phyloP scores from a whole-genome alignment of 768 basidiomycete genomes.

The Agaricus blazei region DNA sequence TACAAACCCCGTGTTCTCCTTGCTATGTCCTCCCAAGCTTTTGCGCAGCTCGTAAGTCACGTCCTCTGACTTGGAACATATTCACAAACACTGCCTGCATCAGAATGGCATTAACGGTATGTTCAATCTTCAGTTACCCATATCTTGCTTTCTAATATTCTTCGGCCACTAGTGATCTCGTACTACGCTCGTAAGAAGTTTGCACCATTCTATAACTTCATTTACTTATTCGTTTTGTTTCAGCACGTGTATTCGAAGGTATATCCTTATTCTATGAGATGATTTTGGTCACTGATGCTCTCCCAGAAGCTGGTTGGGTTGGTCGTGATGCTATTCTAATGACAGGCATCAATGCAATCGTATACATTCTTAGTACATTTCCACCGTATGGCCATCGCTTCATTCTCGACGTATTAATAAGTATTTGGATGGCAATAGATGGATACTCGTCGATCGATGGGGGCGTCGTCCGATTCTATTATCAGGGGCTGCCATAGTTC shows the following conservation, averaged over 20 bases:
- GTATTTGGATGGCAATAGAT: constrained; percentile 37
- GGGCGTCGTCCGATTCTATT: constrained; percentile 79
- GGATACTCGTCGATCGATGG: constrained; percentile 87
- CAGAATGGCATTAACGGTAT: constrained; percentile 88
- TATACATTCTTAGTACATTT: constrained; percentile 68
- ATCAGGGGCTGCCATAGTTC: constrained; percentile 70
- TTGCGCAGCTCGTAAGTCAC: constrained; percentile 76
- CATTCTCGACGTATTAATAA: not conserved
- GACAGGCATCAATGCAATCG: constrained; percentile 84
- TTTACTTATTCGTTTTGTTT: not conserved
- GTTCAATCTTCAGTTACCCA: constrained; percentile 11
- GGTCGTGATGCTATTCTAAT: constrained; percentile 87
- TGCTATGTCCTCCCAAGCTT: constrained; percentile 91
- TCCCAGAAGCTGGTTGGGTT: constrained; percentile 82
- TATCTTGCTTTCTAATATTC: not conserved
- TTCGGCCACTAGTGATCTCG: constrained; percentile 62
- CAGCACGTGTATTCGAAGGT: constrained; percentile 87
- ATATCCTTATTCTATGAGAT: constrained; percentile 8
- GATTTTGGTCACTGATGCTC: constrained; percentile 9
- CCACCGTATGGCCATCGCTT: constrained; percentile 51
- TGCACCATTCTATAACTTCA: not conserved
- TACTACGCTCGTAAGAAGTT: constrained; percentile 77
- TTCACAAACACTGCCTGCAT: not conserved
- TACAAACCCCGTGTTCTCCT: constrained; percentile 84
- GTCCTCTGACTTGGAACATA: not conserved